Evolutionary conservation across 331 rosid genomes (phyloP).

Genomic region (Pyracantha coccinea): DNA sequence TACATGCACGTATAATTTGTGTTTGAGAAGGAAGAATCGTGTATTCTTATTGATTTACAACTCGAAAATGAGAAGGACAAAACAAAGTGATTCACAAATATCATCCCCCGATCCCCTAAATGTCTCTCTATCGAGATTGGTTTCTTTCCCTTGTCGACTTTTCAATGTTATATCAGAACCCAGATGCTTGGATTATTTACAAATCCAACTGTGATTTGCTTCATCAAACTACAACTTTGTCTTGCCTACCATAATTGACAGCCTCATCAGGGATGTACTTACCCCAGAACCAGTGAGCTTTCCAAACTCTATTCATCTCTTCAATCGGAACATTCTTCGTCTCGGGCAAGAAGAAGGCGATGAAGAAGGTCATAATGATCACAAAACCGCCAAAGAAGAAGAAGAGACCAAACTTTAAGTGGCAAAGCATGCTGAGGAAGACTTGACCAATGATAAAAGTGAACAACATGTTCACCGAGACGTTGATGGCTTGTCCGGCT

Average conservation of each 20-base stretch:
- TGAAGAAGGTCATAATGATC: constrained; percentile 28
- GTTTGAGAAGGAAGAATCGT: not conserved
- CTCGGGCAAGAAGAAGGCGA: constrained; percentile 36
- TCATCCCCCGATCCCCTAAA: too few species aligned
- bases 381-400: constrained; percentile 41
- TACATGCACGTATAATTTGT: not conserved
- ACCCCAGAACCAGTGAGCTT: constrained; percentile 33
- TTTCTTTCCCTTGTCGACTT: not conserved
- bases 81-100: too few species aligned
- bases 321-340: constrained; percentile 54
- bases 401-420: constrained; percentile 52
- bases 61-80: not conserved
- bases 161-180: not conserved
- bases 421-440: constrained; percentile 46
- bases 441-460: constrained; percentile 40
- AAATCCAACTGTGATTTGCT: not conserved
- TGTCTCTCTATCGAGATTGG: not conserved
- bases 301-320: constrained; percentile 45
- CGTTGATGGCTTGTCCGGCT: constrained; percentile 43
- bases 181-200: not conserved
- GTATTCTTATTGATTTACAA: not conserved
- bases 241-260: not conserved
- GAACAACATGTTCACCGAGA: constrained; percentile 48
- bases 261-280: constrained; percentile 20
- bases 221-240: not conserved